These are phyloP conservation scores for Iris pallida DNA, from an alignment of 116 monocot genomes.

Conservation along the genomic window DNA sequence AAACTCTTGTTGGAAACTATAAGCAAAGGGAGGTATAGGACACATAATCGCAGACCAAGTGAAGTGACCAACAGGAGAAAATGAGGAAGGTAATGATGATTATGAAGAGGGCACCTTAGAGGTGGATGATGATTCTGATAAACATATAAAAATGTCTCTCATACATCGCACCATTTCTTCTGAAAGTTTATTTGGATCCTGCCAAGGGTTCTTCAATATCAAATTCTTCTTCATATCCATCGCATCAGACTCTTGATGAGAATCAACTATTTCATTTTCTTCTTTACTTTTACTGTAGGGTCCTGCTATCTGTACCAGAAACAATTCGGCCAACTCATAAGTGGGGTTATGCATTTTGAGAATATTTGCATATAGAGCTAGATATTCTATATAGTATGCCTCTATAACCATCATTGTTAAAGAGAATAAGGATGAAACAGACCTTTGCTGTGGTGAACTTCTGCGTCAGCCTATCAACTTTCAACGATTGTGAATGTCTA, in stretches of 20 bases:
- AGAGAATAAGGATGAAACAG: conserved; percentile 6
- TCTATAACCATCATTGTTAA: neutral
- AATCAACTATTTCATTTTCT: conserved; percentile 11
- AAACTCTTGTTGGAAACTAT: too few relatives aligned
- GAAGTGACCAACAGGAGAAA: conserved; percentile 43
- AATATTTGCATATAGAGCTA: neutral
- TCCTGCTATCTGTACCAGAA: conserved; percentile 26
- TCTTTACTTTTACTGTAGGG: conserved; percentile 16
- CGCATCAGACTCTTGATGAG: conserved; percentile 14
- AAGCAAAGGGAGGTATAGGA: too few relatives aligned
- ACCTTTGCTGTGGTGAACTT: conserved; percentile 24
- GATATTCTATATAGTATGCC: neutral
- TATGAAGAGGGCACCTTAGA: conserved; percentile 30
- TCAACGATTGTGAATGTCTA: conserved; percentile 16
- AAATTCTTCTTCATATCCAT: conserved; percentile 12
- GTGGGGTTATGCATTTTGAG: neutral
- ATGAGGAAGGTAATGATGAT: conserved; percentile 17
- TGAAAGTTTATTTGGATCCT: conserved; percentile 64
- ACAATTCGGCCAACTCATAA: neutral
- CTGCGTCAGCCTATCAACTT: conserved; percentile 7
- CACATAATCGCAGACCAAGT: too few relatives aligned
- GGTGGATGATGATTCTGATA: conserved; percentile 45
- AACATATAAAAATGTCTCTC: conserved; percentile 71
- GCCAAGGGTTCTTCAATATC: conserved; percentile 28
- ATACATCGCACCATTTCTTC: conserved; percentile 90